These are phyloP conservation scores for Saccharomycopsis fodiens DNA, from an alignment of 805 yeast genomes.

Conservation along the genomic window DNA sequence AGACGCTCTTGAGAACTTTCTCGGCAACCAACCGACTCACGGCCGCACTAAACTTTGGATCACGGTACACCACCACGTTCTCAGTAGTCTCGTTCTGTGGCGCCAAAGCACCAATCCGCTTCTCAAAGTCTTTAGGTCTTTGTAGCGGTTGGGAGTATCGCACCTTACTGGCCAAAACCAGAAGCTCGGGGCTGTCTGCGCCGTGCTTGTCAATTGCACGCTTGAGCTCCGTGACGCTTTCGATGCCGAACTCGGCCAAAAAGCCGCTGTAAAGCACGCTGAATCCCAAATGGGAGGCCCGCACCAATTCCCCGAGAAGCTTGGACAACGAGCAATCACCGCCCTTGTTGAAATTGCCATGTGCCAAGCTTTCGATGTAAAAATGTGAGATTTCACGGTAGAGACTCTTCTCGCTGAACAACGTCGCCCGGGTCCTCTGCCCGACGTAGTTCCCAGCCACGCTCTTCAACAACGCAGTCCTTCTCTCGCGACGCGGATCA, in stretches of 20 bases:
- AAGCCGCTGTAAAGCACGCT: neutral
- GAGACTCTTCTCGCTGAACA: neutral
- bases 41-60: neutral
- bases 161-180: neutral
- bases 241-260: neutral
- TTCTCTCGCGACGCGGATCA: neutral
- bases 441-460: neutral
- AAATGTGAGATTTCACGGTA: neutral
- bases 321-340: too few species aligned
- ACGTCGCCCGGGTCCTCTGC: neutral
- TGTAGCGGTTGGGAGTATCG: neutral
- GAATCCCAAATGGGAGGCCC: neutral
- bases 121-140: neutral
- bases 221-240: neutral
- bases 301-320: too few species aligned
- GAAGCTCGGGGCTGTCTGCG: neutral
- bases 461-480: neutral
- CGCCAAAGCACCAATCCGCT: neutral
- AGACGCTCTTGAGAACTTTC: neutral
- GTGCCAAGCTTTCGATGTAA: neutral
- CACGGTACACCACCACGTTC: neutral
- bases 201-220: neutral
- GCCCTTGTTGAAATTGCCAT: too few species aligned
- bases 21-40: neutral
- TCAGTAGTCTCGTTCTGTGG: neutral